Conservation (phyloP, 129 eudicot species). For the Pittosporum tobira region DNA sequence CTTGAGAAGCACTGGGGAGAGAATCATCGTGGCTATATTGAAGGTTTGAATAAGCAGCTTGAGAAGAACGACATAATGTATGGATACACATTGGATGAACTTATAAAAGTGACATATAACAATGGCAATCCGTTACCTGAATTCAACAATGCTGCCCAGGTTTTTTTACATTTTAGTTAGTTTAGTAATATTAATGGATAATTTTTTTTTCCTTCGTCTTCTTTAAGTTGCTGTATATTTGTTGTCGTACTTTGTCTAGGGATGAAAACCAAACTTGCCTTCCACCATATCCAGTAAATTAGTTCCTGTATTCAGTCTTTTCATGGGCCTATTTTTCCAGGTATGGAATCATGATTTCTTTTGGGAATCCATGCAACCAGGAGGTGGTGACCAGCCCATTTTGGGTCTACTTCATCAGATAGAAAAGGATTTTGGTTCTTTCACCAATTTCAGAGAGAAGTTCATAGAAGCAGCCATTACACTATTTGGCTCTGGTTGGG, state of each 20-base stretch:
- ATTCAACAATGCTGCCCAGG: slow-evolving; percentile 93
- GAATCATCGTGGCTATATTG: slow-evolving; percentile 83
- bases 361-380: slow-evolving; percentile 99
- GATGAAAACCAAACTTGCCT: slow-evolving; percentile 1
- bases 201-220: neutral
- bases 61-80: slow-evolving; percentile 49
- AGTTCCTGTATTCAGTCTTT: neutral
- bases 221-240: neutral
- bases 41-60: slow-evolving; percentile 60
- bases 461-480: slow-evolving; percentile 62
- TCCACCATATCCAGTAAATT: slow-evolving; percentile 5
- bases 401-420: slow-evolving; percentile 72
- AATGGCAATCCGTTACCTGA: slow-evolving; percentile 79
- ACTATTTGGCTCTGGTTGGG: slow-evolving; percentile 87
- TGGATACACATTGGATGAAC: slow-evolving; percentile 79
- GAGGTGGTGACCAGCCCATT: slow-evolving; percentile 69
- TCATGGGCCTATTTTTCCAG: slow-evolving; percentile 25
- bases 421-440: slow-evolving; percentile 89
- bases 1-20: slow-evolving; percentile 91
- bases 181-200: too few relatives aligned
- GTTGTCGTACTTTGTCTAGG: neutral
- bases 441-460: slow-evolving; percentile 60
- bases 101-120: slow-evolving; percentile 70
- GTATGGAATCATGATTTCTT: slow-evolving; percentile 99
- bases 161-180: too few relatives aligned